Percentiles rank a stretch among this genome's conserved stretches.
Conservation (phyloP, 176 grass and related monocot genomes). For the Luzula sylvatica region DNA sequence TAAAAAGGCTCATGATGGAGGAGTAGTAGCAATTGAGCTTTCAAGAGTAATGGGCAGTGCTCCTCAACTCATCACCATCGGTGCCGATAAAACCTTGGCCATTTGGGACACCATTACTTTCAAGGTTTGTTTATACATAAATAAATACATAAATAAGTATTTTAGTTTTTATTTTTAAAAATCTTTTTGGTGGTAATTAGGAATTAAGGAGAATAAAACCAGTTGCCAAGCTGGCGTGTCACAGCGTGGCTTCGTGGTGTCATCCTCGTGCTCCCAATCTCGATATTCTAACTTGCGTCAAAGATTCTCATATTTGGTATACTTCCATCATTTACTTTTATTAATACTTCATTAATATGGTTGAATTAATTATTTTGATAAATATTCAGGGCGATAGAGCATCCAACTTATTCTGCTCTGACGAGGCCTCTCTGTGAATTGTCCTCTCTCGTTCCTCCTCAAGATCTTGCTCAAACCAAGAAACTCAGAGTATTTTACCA, state of each 20-base stretch:
- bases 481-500: constrained; percentile 74
- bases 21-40: constrained; percentile 92
- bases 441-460: constrained; percentile 92
- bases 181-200: constrained; percentile 29
- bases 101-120: constrained; percentile 99
- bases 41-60: constrained; percentile 93
- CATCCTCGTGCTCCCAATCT: constrained; percentile 96
- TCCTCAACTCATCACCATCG: constrained; percentile 94
- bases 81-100: constrained; percentile 95
- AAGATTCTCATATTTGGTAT: constrained; percentile 99
- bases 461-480: constrained; percentile 68
- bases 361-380: constrained; percentile 23
- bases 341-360: neutral
- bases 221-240: constrained; percentile 91
- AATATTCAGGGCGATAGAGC: constrained; percentile 85
- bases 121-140: too few relatives aligned
- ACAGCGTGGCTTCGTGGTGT: constrained; percentile 99
- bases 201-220: constrained; percentile 99
- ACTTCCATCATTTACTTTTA: constrained; percentile 7
- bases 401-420: constrained; percentile 97
- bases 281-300: constrained; percentile 99
- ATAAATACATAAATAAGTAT: neutral
- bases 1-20: constrained; percentile 87
- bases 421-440: constrained; percentile 92
- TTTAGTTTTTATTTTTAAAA: too few relatives aligned